Evolutionary conservation across 441 rosid species (phyloP).

Genomic region (Erysimum pusillum): DNA sequence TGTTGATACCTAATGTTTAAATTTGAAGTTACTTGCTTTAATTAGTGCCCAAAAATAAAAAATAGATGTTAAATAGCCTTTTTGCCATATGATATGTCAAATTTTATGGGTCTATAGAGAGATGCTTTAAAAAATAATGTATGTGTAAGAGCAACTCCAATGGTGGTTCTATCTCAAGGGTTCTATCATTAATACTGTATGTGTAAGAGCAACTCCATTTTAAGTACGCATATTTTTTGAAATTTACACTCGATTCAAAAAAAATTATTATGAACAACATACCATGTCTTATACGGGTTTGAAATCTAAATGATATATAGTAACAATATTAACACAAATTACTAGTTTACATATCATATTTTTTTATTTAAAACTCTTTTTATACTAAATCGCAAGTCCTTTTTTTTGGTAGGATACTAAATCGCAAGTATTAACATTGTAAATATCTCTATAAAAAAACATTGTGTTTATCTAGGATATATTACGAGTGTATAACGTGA

Average conservation of each 20-base stretch:
- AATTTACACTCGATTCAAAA: not conserved
- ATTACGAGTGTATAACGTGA: not conserved
- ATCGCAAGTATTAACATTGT: not conserved
- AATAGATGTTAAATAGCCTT: not conserved
- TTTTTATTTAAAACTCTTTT: not conserved
- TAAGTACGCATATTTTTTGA: not conserved
- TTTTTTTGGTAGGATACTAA: no score
- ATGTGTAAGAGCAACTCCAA: no score
- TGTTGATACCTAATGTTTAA: conserved; percentile 16
- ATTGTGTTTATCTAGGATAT: no score
- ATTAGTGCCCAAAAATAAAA: not conserved
- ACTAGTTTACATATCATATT: not conserved
- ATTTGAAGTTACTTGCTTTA: conserved; percentile 24
- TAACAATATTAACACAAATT: not conserved
- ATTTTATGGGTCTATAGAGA: not conserved
- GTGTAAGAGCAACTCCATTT: no score
- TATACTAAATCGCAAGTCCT: not conserved
- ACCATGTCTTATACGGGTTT: not conserved
- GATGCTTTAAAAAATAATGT: not conserved
- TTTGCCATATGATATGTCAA: conserved; percentile 4
- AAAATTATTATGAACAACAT: no score
- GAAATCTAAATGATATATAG: not conserved
- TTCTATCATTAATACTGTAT: no score
- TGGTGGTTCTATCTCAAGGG: no score
- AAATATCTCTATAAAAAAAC: not conserved